Evolutionary conservation across 768 basidiomycete species (phyloP), one percentile per base, ranked within the genome.

Genomic region (Tylopilus sp.): DNA sequence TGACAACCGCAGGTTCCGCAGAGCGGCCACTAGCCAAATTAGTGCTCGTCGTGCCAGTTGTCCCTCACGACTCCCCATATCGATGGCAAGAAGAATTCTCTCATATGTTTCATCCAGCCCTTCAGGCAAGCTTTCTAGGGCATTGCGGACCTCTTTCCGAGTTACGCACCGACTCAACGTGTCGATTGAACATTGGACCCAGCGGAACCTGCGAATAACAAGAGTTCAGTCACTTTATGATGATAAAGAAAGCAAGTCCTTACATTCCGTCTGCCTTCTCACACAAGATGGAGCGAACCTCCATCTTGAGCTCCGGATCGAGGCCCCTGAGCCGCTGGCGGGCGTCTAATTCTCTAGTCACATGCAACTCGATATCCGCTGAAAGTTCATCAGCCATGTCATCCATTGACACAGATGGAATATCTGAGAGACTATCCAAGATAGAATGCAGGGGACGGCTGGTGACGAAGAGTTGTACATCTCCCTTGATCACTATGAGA

Each of bases 91-190:
- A 8, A 51, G 50, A 6, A 45, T 51, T 40, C 50, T 39, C n/a
- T 51, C 50, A 11, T 51, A 51, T 2, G 50, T 51, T 21, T 45
- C 50, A 20, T 51, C 28, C 5, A 51, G 50, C 5, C 50, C 50
- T 12, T 18, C 30, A 3, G 50, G 50, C 6, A 51, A 38, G 30
- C 3, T 20, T 6, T 40, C 5, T 2, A 51, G 38, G 21, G 38
- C 38, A 0, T 15, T 2, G 4, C 30, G 36, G 2, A 45, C 36
- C 8, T 51, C 50, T 10, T 17, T 45, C 8, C 22, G 17, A n/a
- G 50, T 51, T 3, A 45, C 8, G 21, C 50, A 51, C 17, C 28
- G 33, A 35, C 15, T 35, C 6, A 35, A 17, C 7, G 33, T 35
- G 11, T 35, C 33, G 33, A 35, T 35, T 6, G 33, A 35, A 35